Evolutionary conservation across 2,329 filamentous ascomycete genomes (phyloP).

Genomic region (Diaporthe ilicicola): DNA sequence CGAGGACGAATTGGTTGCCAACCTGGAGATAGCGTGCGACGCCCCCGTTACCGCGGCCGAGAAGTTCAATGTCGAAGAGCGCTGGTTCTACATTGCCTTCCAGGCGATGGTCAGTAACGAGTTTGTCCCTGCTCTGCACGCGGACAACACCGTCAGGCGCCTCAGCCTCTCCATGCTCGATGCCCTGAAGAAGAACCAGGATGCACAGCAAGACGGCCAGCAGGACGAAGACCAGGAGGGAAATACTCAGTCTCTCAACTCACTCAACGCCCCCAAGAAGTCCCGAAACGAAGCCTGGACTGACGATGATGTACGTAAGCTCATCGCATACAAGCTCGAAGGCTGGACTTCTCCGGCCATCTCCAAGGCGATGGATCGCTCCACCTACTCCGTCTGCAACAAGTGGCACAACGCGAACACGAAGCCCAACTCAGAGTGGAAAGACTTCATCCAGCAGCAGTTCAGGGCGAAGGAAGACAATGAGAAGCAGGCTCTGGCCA

Average conservation of each 20-base stretch:
- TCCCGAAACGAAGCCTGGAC: background rate
- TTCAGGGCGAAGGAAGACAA: background rate
- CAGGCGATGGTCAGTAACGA: background rate
- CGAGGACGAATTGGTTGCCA: background rate
- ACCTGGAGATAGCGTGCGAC: background rate
- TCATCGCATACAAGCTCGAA: too few relatives aligned
- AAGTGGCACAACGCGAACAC: too few relatives aligned
- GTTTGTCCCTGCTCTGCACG: background rate
- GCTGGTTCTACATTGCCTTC: background rate
- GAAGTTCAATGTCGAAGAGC: background rate
- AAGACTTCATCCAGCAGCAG: background rate
- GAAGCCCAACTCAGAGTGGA: background rate
- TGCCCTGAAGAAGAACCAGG: too few relatives aligned
- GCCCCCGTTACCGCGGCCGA: background rate
- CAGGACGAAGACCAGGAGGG: background rate
- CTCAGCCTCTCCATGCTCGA: too few relatives aligned
- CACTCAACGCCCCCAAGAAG: background rate
- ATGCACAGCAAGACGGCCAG: too few relatives aligned
- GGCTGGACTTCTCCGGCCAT: too few relatives aligned
- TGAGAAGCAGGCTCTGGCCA: background rate
- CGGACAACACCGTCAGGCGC: background rate
- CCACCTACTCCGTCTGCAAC: too few relatives aligned
- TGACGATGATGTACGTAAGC: too few relatives aligned
- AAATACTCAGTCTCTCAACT: too few relatives aligned
- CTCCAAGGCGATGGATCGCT: too few relatives aligned